These are phyloP conservation scores for Aphelidium insulamus DNA, from an alignment of 371 early-diverging fungal species.

Conservation along the genomic window DNA sequence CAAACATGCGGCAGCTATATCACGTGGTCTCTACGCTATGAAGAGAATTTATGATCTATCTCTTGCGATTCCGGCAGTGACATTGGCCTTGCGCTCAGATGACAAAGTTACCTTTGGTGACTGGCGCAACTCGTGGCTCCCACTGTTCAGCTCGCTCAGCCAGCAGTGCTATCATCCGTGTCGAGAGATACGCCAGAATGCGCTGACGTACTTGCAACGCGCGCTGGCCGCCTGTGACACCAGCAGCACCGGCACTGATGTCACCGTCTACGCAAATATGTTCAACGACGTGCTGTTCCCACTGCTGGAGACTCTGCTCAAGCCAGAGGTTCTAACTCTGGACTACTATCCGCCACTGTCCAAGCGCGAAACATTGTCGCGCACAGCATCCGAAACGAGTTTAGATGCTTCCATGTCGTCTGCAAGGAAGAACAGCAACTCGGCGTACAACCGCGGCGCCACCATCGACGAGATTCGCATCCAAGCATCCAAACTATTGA, in stretches of 20 bases:
- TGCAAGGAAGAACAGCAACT: too few species aligned
- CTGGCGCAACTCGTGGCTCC: too few species aligned
- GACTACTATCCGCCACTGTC: conserved; percentile 11
- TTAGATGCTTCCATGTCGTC: too few species aligned
- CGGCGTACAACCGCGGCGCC: conserved; percentile 7
- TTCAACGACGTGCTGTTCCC: conserved; percentile 49
- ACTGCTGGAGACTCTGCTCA: conserved; percentile 29
- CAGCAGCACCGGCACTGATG: conserved; percentile 14
- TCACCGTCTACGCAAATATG: conserved; percentile 13
- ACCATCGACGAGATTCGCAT: conserved; percentile 30
- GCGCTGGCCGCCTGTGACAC: conserved; percentile 10
- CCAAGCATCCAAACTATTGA: conserved; percentile 26
- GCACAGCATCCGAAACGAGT: conserved; percentile 11
- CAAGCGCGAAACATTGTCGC: conserved; percentile 4
- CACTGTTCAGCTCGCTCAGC: conserved; percentile 32
- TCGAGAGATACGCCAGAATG: conserved; percentile 34
- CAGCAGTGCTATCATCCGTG: conserved; percentile 40
- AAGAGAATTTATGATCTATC: too few species aligned
- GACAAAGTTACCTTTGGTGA: too few species aligned
- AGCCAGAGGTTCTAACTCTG: conserved; percentile 21
- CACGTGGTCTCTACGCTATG: too few species aligned
- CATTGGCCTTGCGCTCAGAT: too few species aligned
- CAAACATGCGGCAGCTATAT: too few species aligned
- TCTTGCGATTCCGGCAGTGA: too few species aligned
- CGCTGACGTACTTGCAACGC: conserved; percentile 32